Base-by-base conservation (phyloP, 139 green algal genomes). In the Pedinophyceae sp. region DNA sequence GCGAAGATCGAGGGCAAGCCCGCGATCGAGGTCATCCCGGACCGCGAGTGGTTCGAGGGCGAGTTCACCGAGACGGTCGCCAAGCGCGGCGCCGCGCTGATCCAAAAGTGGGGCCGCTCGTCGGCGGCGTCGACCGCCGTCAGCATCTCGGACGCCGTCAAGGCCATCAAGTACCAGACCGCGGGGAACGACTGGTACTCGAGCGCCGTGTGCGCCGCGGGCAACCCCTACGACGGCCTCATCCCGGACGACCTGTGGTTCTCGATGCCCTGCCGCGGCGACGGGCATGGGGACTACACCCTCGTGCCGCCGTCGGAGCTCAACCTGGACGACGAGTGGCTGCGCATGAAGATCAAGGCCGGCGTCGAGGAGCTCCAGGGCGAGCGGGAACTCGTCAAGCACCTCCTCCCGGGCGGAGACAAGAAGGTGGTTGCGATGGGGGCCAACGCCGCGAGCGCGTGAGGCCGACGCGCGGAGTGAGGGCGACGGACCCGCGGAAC, bases 51-150 rank as follows among this genome's bases (percentile, higher is more conserved):
- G 74, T 62, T 87, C 43, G 80, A 83, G 58, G 64, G 93, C 53
- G 78, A 90, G 55, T 94, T 95, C 71, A 93, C 81, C 1, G 85
- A 85, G 47, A 79, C 61, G 49, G 79, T 94, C 4, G 80, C 83
- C 4, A 82, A 71, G 29, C 79, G 86, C 27, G 86, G 86, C 41
- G 87, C 76, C n/a, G 79, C 76, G 1, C 67, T 95, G 2, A 94
- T 94, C 73, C 91, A 93, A 73, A 93, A 93, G 75, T 93, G 82
- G 82, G 87, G 85, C 56, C 74, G 81, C 57, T 88, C 74, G 48
- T 85, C 71, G 27, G 87, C 81, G 19, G 87, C 87, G 27, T 92
- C 80, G 52, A 95, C 87, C 22, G 86, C 85, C 2, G 86, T 94
- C 18, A 92, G 80, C 24, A 80, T 94, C 41, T 84, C 82, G 13